Evolutionary conservation across 352 stramenopile genomes (phyloP), one percentile per base, ranked within the genome.

Genomic region (Peronosclerospora sorghi): DNA sequence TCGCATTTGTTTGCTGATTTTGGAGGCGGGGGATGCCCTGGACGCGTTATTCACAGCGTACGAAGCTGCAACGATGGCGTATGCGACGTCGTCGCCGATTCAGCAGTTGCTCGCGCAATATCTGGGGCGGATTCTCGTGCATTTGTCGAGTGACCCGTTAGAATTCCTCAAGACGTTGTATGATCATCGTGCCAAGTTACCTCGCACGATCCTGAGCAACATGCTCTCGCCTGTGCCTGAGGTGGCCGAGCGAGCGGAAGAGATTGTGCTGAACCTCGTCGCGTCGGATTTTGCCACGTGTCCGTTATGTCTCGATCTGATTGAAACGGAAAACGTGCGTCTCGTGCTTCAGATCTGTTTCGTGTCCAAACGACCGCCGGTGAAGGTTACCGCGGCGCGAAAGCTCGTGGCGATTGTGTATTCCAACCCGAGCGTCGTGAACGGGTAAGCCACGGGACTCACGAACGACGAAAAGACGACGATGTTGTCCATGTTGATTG

Each of bases 361-460:
- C 7, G 54, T 64, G 6, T 62, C 75, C 0, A 73, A 76, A 40
- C 56, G 55, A n/a, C 27, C 62, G 10, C 71, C 67, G 6, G 69
- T 90, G 21, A 65, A 83, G 35, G 65, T 86, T 4, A 84, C 72
- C 0, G 70, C 71, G 13, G 73, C 70, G 5, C 66, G 73, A 0
- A 90, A 90, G 41, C 56, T 90, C n/a, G 80, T 78, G 1, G 78
- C 86, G 18, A 84, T 87, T 35, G 67, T 90, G n/a, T 84, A 76
- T 24, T 69, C 72, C 0, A 52, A 73, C 23, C 66, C 77, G 1
- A 51, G 69, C 6, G 77, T 73, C 42, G 55, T 87, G 0, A 45
- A 69, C 8, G 67, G 83, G n/a, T 59, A 72, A n/a, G 41, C 59
- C 1, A 53, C 41, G 19, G 70, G 68, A 0, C 56, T 86, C 6